Evolutionary conservation across 352 stramenopile species (phyloP), one percentile per base, ranked within the genome.

Genomic region (Pythium myriotylum): DNA sequence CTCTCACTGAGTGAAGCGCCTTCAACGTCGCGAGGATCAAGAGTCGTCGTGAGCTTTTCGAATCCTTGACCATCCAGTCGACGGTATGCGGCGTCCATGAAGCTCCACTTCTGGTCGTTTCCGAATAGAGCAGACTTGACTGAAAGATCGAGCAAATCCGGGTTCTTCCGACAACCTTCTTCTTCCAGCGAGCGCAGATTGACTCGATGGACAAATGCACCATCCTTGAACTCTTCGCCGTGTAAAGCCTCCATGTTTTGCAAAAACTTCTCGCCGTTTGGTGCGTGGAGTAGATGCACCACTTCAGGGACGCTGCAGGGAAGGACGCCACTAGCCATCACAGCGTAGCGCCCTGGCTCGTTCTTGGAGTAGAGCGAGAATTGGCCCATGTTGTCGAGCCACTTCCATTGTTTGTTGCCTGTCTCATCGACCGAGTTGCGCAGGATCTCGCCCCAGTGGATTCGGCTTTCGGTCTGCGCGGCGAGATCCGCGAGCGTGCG

Each of bases 81-180:
- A 0, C 52, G 47, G 35, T 62, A 57, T 19, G 53, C 9, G 14
- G 59, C 59, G 27, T 73, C 65, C 9, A 73, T 5, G 39, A 57
- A 73, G 37, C 54, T 62, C 65, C 65, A 73, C 41, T 66, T 61
- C 42, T 73, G 37, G 33, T 65, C 20, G 49, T 68, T 62, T 46
- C 40, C 46, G 23, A 68, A 68, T 12, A 68, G 29, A 20, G 61
- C 61, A 43, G 61, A 68, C 48, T 68, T 68, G 37, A 68, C 61
- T 10, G 53, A 55, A 24, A 72, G 59, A 23, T 64, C 52, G 20
- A 64, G 55, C 32, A 65, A 26, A 17, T 63, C 40, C 8, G n/a
- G 32, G 39, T 65, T 49, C 12, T 26, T 19, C 6, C 9, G 19
- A 0, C 24, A 23, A 13, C 58, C 49, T 0, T 57, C 54, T n/a